Percentiles rank a stretch among this genome's conserved stretches.
phyloP scores from a whole-genome alignment of 2,329 filamentous ascomycete genomes.

The Scortechinia acanthostroma region DNA sequence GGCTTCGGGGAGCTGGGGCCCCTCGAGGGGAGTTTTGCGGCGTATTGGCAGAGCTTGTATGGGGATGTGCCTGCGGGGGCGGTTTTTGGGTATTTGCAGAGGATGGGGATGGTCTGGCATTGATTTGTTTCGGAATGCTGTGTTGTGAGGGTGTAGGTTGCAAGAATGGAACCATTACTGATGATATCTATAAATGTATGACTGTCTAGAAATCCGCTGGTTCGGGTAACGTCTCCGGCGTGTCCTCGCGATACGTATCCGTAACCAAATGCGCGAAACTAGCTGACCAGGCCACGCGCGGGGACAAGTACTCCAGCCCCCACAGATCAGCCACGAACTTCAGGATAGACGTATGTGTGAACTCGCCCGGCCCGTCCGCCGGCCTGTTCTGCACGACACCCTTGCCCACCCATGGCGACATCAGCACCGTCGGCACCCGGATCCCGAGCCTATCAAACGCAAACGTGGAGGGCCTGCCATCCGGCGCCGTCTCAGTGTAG shows the following conservation, averaged over 20 bases:
- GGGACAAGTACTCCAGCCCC: slow-evolving; percentile 11
- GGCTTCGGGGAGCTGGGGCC: slow-evolving; percentile 15
- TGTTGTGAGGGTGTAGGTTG: too few relatives aligned
- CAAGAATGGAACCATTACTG: too few relatives aligned
- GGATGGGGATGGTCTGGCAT: neutral
- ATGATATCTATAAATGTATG: neutral
- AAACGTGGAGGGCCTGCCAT: slow-evolving; percentile 24
- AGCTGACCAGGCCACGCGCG: slow-evolving; percentile 7
- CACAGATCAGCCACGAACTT: slow-evolving; percentile 26
- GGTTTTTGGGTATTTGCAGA: neutral
- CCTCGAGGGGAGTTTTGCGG: slow-evolving; percentile 7
- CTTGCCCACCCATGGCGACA: slow-evolving; percentile 32
- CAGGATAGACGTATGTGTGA: slow-evolving; percentile 29
- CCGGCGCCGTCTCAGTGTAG: slow-evolving; percentile 22
- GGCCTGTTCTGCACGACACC: slow-evolving; percentile 28
- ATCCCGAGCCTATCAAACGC: slow-evolving; percentile 29
- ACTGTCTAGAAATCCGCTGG: neutral
- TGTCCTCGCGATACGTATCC: neutral
- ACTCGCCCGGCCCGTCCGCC: slow-evolving; percentile 19
- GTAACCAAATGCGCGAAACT: slow-evolving; percentile 7
- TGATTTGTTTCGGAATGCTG: neutral
- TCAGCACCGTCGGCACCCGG: slow-evolving; percentile 30
- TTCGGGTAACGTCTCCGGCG: neutral
- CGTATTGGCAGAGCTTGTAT: neutral
- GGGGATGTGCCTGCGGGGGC: neutral